Base-by-base conservation (phyloP, 176 grass and related monocot genomes). In the Ensete ventricosum region DNA sequence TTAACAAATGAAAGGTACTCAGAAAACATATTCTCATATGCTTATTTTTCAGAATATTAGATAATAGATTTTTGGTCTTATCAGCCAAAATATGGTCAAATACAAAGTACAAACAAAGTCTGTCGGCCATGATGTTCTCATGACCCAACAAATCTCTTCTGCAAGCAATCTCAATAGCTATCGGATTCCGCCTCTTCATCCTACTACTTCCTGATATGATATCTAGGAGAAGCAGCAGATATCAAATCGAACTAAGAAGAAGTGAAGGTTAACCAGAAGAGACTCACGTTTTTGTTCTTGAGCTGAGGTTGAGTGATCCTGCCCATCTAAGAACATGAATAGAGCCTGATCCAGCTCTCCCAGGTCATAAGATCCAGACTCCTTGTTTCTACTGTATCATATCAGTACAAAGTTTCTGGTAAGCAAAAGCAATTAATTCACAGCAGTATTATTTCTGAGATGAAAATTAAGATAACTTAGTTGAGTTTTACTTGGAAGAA, bases 301-400 rank as follows among this genome's bases (percentile, higher is more conserved):
- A 50, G 79, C 77, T 8, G 80, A 67, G 78, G 74, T 53, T 77
- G 77, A 78, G 48, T 78, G 51, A 76, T 89, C 80, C 20, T 90
- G 84, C 2, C 76, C 79, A 54, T 92, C 87, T 69, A 92, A 77
- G 78, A 87, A 92, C 87, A 92, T 85, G 87, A 87, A 87, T 80
- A 92, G 52, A 23, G 90, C 82, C 52, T 89, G 87, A 76, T 93
- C 90, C 84, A 93, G 73, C 65, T 93, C 90, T 3, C 81, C 90
- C 66, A 93, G 55, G 80, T 89, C 87, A 79, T 93, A 93, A 50
- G 84, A 81, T 48, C 81, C 90, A 34, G 81, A 73, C 8, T 83
- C 90, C 65, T 89, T 88, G 79, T 82, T 89, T 80, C 84, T 25
- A 69, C 73, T 80, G 76, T 78, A 80, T 62, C 53, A 83, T 16